Percentiles rank a stretch among this genome's conserved stretches.
phyloP scores from a whole-genome alignment of 495 filamentous ascomycete species.

The Aspergillus cristatus region DNA sequence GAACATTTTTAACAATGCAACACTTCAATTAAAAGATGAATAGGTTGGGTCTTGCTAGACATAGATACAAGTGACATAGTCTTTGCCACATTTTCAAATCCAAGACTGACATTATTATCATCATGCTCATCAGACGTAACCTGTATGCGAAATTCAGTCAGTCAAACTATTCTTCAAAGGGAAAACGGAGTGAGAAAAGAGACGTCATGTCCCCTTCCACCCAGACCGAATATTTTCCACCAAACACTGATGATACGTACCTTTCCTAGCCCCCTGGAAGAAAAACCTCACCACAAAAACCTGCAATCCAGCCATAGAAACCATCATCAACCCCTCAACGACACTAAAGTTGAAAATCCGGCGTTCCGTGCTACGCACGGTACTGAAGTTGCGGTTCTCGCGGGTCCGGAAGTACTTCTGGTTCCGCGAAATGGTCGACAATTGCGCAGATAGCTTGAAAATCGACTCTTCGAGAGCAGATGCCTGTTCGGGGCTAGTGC shows the following conservation, averaged over 20 bases:
- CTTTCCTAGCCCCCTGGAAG: slow-evolving; percentile 83
- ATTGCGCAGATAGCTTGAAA: slow-evolving; percentile 84
- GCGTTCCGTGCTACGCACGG: slow-evolving; percentile 88
- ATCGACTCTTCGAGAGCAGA: slow-evolving; percentile 88
- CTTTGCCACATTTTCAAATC: neutral
- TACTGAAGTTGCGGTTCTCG: slow-evolving; percentile 98
- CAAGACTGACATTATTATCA: slow-evolving; percentile 24
- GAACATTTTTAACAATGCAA: too few species aligned
- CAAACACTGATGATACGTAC: slow-evolving; percentile 36
- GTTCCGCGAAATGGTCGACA: slow-evolving; percentile 94
- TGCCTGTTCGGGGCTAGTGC: slow-evolving; percentile 75
- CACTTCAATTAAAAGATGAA: too few species aligned
- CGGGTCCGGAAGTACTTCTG: slow-evolving; percentile 99
- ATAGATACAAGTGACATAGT: slow-evolving; percentile 6
- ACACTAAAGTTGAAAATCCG: slow-evolving; percentile 97
- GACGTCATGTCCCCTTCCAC: too few species aligned
- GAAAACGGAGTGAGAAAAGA: too few species aligned
- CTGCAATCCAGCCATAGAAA: slow-evolving; percentile 93
- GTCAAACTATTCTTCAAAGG: neutral
- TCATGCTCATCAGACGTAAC: slow-evolving; percentile 34
- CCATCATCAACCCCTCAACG: slow-evolving; percentile 83
- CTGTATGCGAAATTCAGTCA: slow-evolving; percentile 7
- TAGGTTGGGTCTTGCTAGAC: too few species aligned
- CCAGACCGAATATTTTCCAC: neutral
- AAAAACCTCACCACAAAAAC: slow-evolving; percentile 98